These are phyloP conservation scores for Pleurotus giganteus DNA, from an alignment of 768 basidiomycete species.

Conservation along the genomic window DNA sequence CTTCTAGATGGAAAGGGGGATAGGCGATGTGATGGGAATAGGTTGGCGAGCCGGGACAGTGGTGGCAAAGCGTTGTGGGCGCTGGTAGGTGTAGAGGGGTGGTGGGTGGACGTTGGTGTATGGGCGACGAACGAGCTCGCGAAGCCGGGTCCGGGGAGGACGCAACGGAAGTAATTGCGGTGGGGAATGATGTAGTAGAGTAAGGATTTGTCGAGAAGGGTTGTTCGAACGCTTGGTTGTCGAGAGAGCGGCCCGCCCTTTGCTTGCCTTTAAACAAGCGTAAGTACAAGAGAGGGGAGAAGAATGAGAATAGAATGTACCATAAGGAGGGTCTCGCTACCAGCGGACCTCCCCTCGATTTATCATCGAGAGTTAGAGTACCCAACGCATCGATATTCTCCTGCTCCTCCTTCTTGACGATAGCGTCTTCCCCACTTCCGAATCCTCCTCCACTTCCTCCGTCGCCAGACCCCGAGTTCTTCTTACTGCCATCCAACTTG, in stretches of 20 bases:
- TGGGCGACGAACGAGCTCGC: neutral
- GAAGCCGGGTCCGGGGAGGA: too few relatives aligned
- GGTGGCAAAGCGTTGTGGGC: conserved; percentile 18
- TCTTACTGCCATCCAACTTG: conserved; percentile 13
- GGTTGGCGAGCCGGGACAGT: conserved; percentile 35
- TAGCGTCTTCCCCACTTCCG: conserved; percentile 29
- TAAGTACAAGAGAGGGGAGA: neutral
- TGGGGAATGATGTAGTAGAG: too few relatives aligned
- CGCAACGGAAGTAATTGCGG: too few relatives aligned
- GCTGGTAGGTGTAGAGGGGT: neutral
- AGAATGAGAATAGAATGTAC: neutral
- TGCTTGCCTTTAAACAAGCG: conserved; percentile 22
- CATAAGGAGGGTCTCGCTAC: conserved; percentile 46
- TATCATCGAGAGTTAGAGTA: conserved; percentile 56
- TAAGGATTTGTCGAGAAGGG: neutral
- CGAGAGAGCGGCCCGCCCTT: conserved; percentile 26
- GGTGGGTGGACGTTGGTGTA: neutral
- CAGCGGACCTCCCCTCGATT: conserved; percentile 55
- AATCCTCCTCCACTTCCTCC: conserved; percentile 12
- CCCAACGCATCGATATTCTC: conserved; percentile 54
- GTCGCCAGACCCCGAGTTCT: neutral
- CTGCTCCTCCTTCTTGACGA: conserved; percentile 17
- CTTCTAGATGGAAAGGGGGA: neutral
- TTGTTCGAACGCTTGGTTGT: conserved; percentile 10
- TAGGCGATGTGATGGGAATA: conserved; percentile 36